Evolutionary conservation across 345 rosid genomes (phyloP).

Genomic region (Eucalyptus lansdowneana): DNA sequence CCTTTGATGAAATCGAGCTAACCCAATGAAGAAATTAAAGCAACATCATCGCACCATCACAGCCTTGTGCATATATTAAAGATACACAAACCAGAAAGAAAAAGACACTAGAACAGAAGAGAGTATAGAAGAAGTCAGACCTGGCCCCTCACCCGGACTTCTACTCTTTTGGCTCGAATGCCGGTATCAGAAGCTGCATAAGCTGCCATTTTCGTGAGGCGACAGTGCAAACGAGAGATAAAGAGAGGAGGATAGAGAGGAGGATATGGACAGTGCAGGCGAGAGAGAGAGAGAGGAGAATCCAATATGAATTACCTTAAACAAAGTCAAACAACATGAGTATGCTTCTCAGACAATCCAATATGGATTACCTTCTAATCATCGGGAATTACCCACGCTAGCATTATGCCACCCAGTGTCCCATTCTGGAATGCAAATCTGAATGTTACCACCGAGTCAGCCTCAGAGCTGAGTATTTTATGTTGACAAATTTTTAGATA

Average conservation of each 20-base stretch:
- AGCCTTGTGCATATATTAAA: background rate
- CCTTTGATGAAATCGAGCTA: background rate
- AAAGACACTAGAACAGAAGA: background rate
- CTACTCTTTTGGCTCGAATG: background rate
- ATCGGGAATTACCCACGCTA: background rate
- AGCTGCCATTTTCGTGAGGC: background rate
- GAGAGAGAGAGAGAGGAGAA: background rate
- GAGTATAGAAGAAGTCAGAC: background rate
- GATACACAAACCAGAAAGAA: background rate
- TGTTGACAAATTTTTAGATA: background rate
- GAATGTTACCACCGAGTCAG: background rate
- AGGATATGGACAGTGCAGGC: too few species aligned
- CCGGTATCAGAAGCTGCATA: background rate
- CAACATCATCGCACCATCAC: background rate
- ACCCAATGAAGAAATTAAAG: background rate
- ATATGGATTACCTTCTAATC: background rate
- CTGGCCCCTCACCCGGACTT: background rate
- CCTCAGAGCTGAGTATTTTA: background rate
- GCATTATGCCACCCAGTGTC: background rate
- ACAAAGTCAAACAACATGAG: background rate
- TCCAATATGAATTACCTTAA: too few species aligned
- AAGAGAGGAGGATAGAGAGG: background rate
- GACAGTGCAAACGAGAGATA: background rate
- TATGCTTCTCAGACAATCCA: background rate
- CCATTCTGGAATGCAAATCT: background rate